phyloP scores from a whole-genome alignment of 169 alveolate genomes.

The Cryptosporidium andersoni region DNA sequence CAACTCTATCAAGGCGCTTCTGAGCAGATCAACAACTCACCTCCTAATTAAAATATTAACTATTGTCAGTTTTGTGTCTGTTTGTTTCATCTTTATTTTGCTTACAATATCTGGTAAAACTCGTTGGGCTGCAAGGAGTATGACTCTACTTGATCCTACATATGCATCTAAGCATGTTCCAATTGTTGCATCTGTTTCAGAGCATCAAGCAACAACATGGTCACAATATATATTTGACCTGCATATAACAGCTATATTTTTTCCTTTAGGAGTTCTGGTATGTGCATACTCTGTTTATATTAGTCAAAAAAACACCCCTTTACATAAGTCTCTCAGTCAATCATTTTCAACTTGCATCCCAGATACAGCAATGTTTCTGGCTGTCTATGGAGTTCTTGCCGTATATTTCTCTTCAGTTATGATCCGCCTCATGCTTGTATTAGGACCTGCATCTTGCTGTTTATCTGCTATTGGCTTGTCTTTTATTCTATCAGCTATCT shows the following conservation, averaged over 20 bases:
- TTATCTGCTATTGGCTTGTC: constrained; percentile 93
- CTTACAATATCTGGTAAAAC: constrained; percentile 83
- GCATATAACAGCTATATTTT: constrained; percentile 83
- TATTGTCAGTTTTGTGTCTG: constrained; percentile 7
- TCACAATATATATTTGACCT: constrained; percentile 86
- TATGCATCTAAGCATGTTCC: constrained; percentile 95
- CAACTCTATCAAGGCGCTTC: constrained; percentile 26
- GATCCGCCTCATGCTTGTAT: constrained; percentile 95
- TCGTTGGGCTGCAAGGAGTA: constrained; percentile 93
- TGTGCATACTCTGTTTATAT: constrained; percentile 76
- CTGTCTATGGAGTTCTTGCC: constrained; percentile 91
- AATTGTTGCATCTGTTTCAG: constrained; percentile 97
- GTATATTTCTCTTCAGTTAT: constrained; percentile 95
- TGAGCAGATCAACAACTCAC: constrained; percentile 43
- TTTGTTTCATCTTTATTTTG: constrained; percentile 14
- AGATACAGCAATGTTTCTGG: constrained; percentile 89
- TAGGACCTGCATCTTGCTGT: constrained; percentile 92
- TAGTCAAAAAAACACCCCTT: constrained; percentile 57
- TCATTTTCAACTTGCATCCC: constrained; percentile 82
- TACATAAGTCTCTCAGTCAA: constrained; percentile 31
- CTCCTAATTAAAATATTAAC: constrained; percentile 14
- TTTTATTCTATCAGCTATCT: constrained; percentile 79
- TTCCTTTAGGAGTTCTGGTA: constrained; percentile 78
- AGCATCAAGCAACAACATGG: constrained; percentile 99
- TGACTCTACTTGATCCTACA: constrained; percentile 97